A percentile compares a stretch with the other conserved stretches of the same genome.
phyloP scores from a whole-genome alignment of 306 rosid genomes.

The Castanea mollissima region DNA sequence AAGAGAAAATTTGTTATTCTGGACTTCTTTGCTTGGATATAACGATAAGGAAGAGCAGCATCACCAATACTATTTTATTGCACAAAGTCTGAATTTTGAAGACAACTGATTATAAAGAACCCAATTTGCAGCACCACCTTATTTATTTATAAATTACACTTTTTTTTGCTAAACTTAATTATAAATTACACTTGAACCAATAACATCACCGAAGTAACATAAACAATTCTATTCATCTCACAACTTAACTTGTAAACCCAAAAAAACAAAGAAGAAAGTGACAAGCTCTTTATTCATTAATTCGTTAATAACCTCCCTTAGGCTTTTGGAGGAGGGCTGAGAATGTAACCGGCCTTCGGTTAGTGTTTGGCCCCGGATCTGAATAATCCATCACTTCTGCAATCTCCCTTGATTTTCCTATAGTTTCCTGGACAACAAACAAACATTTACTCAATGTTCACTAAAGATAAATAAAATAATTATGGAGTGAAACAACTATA shows the following conservation, averaged over 20 bases:
- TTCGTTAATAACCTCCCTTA: background rate
- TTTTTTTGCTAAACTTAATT: too few relatives aligned
- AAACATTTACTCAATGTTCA: background rate
- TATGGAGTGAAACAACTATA: background rate
- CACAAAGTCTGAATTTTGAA: background rate
- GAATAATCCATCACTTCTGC: constrained; percentile 55
- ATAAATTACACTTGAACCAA: background rate
- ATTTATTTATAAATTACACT: background rate
- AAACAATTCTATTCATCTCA: background rate
- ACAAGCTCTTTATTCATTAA: background rate
- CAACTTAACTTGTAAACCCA: background rate
- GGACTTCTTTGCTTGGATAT: too few relatives aligned
- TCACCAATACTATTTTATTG: background rate
- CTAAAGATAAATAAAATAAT: background rate
- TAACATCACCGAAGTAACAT: background rate
- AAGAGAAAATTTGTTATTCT: background rate
- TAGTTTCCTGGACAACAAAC: constrained; percentile 36
- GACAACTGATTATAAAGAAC: background rate
- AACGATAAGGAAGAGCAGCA: background rate
- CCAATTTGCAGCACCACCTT: background rate
- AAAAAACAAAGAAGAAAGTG: background rate
- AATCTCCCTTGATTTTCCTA: constrained; percentile 14
- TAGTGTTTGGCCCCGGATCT: constrained; percentile 71
- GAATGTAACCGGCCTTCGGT: constrained; percentile 49
- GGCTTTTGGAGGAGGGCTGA: constrained; percentile 39